phyloP scores from a whole-genome alignment of 208 protist genomes.

The Leishmania tropica region DNA sequence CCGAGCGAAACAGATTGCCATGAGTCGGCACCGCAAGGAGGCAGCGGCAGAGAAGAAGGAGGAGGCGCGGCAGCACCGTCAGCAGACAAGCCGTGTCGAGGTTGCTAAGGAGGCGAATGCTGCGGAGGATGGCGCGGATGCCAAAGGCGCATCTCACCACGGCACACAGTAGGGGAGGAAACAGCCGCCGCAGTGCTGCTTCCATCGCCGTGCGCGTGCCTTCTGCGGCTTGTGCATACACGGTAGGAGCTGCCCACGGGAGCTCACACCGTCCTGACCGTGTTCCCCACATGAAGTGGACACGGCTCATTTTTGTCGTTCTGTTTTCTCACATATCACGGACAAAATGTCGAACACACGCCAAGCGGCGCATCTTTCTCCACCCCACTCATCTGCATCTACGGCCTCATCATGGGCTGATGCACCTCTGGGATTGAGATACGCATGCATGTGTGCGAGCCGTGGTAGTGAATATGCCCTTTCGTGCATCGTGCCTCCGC shows the following conservation, averaged over 20 bases:
- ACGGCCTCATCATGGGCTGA: background rate
- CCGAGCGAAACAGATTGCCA: conserved; percentile 68
- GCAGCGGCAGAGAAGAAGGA: conserved; percentile 48
- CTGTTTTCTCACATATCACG: background rate
- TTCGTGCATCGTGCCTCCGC: background rate
- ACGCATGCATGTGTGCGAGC: background rate
- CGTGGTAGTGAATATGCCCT: background rate
- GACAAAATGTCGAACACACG: no score
- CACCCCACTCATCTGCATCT: background rate
- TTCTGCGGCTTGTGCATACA: background rate
- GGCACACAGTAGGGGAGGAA: background rate
- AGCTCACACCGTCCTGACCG: background rate
- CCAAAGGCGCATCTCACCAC: background rate
- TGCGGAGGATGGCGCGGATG: conserved; percentile 3
- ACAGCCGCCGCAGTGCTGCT: background rate
- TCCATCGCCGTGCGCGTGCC: background rate
- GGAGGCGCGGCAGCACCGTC: conserved; percentile 27
- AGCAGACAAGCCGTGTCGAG: conserved; percentile 34
- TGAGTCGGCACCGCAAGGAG: conserved; percentile 76
- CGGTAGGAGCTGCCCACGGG: background rate
- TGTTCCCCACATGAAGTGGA: background rate
- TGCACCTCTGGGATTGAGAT: background rate
- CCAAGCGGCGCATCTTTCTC: background rate
- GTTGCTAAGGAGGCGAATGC: background rate
- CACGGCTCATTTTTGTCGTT: background rate